Evolutionary conservation across 1,284 basidiomycete species (phyloP).

Genomic region (Sporisorium sorghi): DNA sequence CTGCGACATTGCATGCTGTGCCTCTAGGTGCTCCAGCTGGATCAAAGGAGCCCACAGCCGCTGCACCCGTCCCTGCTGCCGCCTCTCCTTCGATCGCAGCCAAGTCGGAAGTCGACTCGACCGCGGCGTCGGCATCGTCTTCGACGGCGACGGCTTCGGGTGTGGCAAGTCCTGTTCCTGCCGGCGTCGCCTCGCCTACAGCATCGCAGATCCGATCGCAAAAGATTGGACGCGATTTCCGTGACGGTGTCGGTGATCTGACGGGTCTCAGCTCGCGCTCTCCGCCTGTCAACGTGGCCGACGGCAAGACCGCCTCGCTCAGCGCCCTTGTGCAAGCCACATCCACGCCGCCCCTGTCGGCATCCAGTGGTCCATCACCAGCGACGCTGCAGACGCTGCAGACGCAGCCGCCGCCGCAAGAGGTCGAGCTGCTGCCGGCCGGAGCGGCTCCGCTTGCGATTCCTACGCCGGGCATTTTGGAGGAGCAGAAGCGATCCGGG

Average conservation of each 20-base stretch:
- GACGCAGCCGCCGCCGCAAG: conserved; percentile 1
- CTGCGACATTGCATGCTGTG: conserved; percentile 25
- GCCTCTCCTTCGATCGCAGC: conserved; percentile 9
- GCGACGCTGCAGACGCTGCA: conserved; percentile 10
- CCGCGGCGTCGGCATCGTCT: conserved; percentile 26
- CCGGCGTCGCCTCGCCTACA: conserved; percentile 11
- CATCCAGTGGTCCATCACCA: conserved; percentile 15
- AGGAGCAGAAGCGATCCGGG: conserved; percentile 32
- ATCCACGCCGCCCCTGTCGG: conserved; percentile 34
- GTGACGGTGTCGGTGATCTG: conserved; percentile 47
- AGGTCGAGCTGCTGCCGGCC: conserved; percentile 28
- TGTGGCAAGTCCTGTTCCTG: conserved; percentile 12
- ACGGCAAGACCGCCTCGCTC: conserved; percentile 26
- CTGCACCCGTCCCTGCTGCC: conserved; percentile 7
- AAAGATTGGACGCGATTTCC: conserved; percentile 48
- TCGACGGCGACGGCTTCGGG: conserved; percentile 25
- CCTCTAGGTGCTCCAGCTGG: conserved; percentile 1
- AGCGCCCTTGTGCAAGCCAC: conserved; percentile 20
- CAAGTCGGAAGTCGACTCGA: conserved; percentile 23
- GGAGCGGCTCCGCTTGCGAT: conserved; percentile 50
- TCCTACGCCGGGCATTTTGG: conserved; percentile 40
- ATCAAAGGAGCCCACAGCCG: neutral
- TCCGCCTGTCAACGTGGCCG: conserved; percentile 29
- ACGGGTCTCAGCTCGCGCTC: conserved; percentile 53
- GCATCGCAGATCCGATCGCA: conserved; percentile 31